Percentiles rank a stretch among this genome's conserved stretches.
Evolutionary conservation across 2,329 filamentous ascomycete species (phyloP).

Genomic region (Knoxdaviesia proteae): DNA sequence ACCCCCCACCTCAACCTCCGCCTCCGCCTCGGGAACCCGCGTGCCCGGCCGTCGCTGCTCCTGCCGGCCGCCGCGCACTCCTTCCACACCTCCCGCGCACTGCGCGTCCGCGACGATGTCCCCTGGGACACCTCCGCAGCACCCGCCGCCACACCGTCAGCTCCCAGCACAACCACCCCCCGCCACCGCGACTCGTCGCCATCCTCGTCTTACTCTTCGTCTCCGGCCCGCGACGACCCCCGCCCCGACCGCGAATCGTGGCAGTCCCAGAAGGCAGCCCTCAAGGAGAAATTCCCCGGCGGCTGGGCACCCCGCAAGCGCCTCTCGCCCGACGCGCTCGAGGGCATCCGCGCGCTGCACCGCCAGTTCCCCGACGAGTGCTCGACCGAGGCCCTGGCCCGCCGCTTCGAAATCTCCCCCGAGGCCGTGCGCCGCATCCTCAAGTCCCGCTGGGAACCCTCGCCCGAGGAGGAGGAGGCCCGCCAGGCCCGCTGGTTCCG

Average conservation of each 20-base stretch:
- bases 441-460: conserved; percentile 53
- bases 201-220: too few relatives aligned
- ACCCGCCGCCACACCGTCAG: neutral
- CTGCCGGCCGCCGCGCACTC: neutral
- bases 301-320: conserved; percentile 71
- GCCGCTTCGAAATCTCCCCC: conserved; percentile 66
- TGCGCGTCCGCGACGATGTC: neutral
- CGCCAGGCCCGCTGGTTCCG: conserved; percentile 40
- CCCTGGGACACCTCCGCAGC: neutral
- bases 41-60: neutral
- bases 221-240: neutral
- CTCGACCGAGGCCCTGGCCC: conserved; percentile 50
- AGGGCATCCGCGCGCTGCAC: conserved; percentile 74
- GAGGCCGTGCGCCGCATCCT: conserved; percentile 79
- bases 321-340: conserved; percentile 75
- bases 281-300: conserved; percentile 59
- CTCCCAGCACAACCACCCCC: neutral
- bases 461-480: conserved; percentile 29
- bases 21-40: neutral
- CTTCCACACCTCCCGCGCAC: neutral
- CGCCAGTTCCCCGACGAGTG: conserved; percentile 57
- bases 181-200: neutral
- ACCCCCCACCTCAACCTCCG: neutral
- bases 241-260: conserved; percentile 29
- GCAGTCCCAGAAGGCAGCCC: conserved; percentile 53